Percentiles rank a stretch among this genome's conserved stretches.
These are phyloP conservation scores for Crucihimalaya himalaica DNA, from an alignment of 345 rosid genomes.

Conservation along the genomic window DNA sequence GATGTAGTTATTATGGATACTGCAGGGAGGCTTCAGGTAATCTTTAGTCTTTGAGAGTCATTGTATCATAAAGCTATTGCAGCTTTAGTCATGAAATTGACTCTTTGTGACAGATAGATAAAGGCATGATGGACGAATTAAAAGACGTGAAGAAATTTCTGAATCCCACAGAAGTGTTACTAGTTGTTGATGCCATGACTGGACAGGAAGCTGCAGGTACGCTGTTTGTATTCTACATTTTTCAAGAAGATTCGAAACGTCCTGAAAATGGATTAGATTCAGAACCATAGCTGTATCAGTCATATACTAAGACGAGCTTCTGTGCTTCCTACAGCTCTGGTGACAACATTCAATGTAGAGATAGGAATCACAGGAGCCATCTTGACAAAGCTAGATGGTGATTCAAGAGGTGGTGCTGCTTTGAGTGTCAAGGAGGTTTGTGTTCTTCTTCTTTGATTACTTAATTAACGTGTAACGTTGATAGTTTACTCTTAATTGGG, in stretches of 20 bases:
- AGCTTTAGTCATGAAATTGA: conserved; percentile 20
- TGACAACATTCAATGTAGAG: conserved; percentile 93
- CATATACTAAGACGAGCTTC: not conserved
- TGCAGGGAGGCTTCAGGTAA: conserved; percentile 98
- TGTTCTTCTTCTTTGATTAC: conserved; percentile 5
- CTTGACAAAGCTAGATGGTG: conserved; percentile 97
- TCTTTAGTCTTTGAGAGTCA: conserved; percentile 1
- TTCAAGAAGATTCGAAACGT: not conserved
- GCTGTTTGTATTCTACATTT: not conserved
- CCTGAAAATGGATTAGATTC: not conserved
- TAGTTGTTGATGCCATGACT: conserved; percentile 99
- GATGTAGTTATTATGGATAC: conserved; percentile 95
- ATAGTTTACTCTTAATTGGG: conserved; percentile 24
- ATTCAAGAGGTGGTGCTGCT: conserved; percentile 99
- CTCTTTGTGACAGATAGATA: conserved; percentile 68
- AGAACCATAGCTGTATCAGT: not conserved
- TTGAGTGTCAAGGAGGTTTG: conserved; percentile 96
- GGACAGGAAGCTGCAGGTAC: conserved; percentile 99
- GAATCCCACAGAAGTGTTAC: conserved; percentile 91
- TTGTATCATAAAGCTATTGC: not conserved
- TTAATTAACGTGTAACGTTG: not conserved
- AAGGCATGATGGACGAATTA: conserved; percentile 96
- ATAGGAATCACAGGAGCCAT: conserved; percentile 99
- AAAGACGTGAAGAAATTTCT: conserved; percentile 85
- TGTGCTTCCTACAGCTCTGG: conserved; percentile 59